Evolutionary conservation across 768 basidiomycete species (phyloP).

Genomic region (Mycena alexandri): DNA sequence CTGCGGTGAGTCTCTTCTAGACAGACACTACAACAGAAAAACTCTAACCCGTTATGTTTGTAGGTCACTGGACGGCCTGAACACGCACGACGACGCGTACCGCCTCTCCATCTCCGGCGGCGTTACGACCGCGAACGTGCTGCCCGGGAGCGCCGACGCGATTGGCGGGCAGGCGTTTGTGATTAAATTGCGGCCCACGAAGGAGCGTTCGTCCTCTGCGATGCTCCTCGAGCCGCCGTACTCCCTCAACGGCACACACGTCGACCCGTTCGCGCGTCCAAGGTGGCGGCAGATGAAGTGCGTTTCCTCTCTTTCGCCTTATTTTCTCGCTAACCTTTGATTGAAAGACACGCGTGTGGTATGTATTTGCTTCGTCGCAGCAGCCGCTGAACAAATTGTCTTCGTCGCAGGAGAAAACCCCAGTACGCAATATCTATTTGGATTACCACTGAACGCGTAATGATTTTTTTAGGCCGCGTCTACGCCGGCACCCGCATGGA

Average conservation of each 20-base stretch:
- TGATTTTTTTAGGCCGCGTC: constrained; percentile 42
- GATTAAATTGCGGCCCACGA: constrained; percentile 79
- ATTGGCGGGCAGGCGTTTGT: constrained; percentile 77
- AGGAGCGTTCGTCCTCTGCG: constrained; percentile 73
- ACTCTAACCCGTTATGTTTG: too few species aligned
- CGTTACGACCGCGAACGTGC: constrained; percentile 78
- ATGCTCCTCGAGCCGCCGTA: constrained; percentile 85
- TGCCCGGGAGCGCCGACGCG: constrained; percentile 74
- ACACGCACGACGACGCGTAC: constrained; percentile 79
- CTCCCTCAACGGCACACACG: constrained; percentile 56
- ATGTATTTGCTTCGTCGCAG: constrained; percentile 53
- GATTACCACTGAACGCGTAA: background rate
- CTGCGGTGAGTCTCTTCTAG: too few species aligned
- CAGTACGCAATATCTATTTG: constrained; percentile 8
- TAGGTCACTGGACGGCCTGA: constrained; percentile 74
- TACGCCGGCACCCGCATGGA: constrained; percentile 72
- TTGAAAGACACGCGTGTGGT: constrained; percentile 73
- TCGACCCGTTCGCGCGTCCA: constrained; percentile 45
- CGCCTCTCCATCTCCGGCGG: constrained; percentile 74
- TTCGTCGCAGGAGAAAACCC: constrained; percentile 33
- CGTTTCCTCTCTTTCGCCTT: constrained; percentile 28
- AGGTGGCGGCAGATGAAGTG: constrained; percentile 86
- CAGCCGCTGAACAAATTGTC: background rate
- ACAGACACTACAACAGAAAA: too few species aligned
- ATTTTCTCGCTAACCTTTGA: constrained; percentile 5